phyloP scores from a whole-genome alignment of 345 rosid genomes.

The Aquilaria sinensis region DNA sequence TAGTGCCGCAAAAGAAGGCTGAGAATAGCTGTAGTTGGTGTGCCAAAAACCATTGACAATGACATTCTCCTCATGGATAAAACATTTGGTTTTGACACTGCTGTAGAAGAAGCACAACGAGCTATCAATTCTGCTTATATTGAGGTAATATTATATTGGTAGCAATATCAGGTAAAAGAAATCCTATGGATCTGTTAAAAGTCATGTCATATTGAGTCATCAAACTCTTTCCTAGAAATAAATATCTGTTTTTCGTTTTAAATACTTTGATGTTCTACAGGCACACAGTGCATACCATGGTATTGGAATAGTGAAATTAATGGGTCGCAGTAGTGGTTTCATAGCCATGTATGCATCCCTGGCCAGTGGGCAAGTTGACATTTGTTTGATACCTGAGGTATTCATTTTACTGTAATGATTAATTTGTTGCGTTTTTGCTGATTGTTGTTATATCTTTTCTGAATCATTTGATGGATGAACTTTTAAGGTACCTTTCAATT shows the following conservation, averaged over 20 bases:
- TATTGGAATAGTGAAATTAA: constrained; percentile 85
- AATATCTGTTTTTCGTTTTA: not conserved
- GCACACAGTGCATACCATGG: constrained; percentile 99
- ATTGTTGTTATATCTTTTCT: constrained; percentile 1
- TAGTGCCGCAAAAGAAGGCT: constrained; percentile 76
- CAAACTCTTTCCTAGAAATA: constrained; percentile 12
- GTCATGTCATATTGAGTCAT: not conserved
- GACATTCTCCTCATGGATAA: constrained; percentile 95
- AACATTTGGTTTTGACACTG: constrained; percentile 97
- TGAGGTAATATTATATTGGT: constrained; percentile 48
- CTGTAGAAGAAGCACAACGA: constrained; percentile 97
- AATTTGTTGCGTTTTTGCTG: constrained; percentile 2
- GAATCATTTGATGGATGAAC: constrained; percentile 3
- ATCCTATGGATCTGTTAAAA: not conserved
- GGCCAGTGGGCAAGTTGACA: constrained; percentile 96
- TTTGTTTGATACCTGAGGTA: constrained; percentile 99
- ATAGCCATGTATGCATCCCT: constrained; percentile 98
- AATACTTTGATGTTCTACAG: constrained; percentile 25
- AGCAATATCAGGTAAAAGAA: not conserved
- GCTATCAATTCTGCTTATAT: constrained; percentile 98
- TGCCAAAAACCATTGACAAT: constrained; percentile 96
- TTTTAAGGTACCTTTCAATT: constrained; percentile 69
- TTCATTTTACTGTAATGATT: not conserved
- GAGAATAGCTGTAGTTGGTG: constrained; percentile 91
- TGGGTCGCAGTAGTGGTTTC: constrained; percentile 98